Base-by-base conservation (phyloP, 148 eudicot genomes). In the Mesembryanthemum crystallinum region DNA sequence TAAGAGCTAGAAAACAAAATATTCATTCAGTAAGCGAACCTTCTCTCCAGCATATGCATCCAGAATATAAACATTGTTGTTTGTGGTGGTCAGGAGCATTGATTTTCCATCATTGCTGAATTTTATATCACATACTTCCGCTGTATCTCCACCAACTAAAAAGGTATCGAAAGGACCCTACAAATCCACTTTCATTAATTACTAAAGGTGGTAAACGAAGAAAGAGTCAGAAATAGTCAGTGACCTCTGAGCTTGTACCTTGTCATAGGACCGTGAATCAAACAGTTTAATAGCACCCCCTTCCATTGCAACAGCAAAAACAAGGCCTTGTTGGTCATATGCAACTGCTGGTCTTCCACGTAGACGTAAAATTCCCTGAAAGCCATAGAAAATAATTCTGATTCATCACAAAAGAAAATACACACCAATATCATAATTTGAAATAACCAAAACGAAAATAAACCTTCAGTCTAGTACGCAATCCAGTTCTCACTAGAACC, bases 251-350 rank as follows among this genome's bases (percentile, higher is more conserved):
- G 47, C 27, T 18, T 76, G 21, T 33, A 95, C 99, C 98, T 90
- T 95, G 79, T 95, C 99, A 78, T 87, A 91, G 42, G 96, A 92
- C 69, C 99, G 91, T 17, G 99, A 92, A 80, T 95, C 99, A 73
- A 95, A 95, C 79, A 95, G 78, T 83, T 92, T 95, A 76, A 95
- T 84, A 71, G 97, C 99, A 81, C 99, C 97, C 32, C 99, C 99
- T 88, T 95, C 99, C 99, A 95, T 92, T 55, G 99, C 91, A 78
- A 95, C 97, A 14, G 97, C 99, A 91, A 95, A 95, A 64, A 95
- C 99, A 74, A 95, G 97, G 72, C 99, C 99, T 91, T 95, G 99
- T 77, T 95, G 99, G 84, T 95, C 99, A 83, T 89, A 95, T 69
- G 99, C 97, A 82, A 95, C 99, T 33, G 97, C 83, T 72, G 99